Base-by-base conservation (phyloP, 2,329 filamentous ascomycete species). In the Raffaelea albimanens region DNA sequence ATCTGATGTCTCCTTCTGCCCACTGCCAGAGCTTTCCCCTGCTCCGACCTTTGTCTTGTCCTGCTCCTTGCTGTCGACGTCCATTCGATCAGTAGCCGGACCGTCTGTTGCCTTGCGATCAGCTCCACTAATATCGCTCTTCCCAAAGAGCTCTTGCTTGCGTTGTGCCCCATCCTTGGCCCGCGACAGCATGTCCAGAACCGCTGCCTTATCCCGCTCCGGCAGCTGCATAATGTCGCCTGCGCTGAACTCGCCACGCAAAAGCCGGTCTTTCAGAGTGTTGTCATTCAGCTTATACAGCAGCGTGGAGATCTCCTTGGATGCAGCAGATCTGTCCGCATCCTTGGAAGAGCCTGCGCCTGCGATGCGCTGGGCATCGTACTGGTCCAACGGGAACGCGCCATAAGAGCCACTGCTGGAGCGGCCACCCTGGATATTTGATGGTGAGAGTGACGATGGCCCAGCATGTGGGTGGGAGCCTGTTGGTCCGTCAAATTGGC, bases 111-210 rank as follows among this genome's bases (percentile, higher is more conserved):
- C 13, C 7, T 7, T 29, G 7, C 25, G 25, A 29, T 29, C 25
- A 7, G 7, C 13, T 7, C 13, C 25, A 13, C 7, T 29, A 13
- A 13, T 7, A 7, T 29, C 34, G 20, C 25, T 39, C 18, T 31
- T 57, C 0, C 75, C 75, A 59, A 71, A 79, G 16, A 77, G 65
- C 41, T 69, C 67, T 51, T 75, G 69, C 0, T 73, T 75, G 40
- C 70, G 64, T 43, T 66, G 66, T n/a, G 71, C 68, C 0, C 74
- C 75, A 4, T 61, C 56, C 13, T 29, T 38, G 2, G 72, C 77
- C 39, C 68, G 68, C 13, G 67, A 61, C 31, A 80, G 59, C 16
- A 78, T 72, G 50, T 77, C 73, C 13, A 79, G 63, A 50, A 71
- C 71, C 58, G 71, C 73, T 51, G 61, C 67, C 59, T 71, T 75